phyloP scores from a whole-genome alignment of 2,329 filamentous ascomycete genomes.

The Thielaviopsis euricoi region DNA sequence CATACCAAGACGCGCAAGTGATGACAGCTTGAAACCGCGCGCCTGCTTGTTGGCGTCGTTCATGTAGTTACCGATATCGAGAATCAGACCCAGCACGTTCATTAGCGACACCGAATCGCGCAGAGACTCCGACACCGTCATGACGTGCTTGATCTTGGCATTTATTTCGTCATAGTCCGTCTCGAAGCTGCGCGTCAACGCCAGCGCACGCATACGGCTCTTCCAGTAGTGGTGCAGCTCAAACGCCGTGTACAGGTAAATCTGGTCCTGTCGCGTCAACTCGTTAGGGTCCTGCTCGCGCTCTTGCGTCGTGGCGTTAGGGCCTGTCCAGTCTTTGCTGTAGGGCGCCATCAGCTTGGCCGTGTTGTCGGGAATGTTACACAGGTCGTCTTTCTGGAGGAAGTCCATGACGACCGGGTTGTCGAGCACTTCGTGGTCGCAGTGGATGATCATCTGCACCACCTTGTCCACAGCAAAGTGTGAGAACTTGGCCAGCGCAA shows the following conservation, averaged over 20 bases:
- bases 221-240: conserved; percentile 98
- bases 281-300: conserved; percentile 78
- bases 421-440: conserved; percentile 74
- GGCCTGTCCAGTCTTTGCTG: conserved; percentile 84
- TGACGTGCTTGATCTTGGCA: conserved; percentile 69
- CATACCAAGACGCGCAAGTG: conserved; percentile 82
- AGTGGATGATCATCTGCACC: conserved; percentile 87
- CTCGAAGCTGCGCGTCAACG: conserved; percentile 71
- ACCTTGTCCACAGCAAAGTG: conserved; percentile 67
- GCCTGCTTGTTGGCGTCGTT: conserved; percentile 99
- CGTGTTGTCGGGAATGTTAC: conserved; percentile 79
- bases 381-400: conserved; percentile 79
- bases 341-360: conserved; percentile 88
- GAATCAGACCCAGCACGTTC: conserved; percentile 87
- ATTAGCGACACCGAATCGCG: conserved; percentile 85
- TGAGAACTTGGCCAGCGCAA: conserved; percentile 89
- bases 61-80: conserved; percentile 99
- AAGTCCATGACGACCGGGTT: conserved; percentile 95
- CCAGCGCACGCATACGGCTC: conserved; percentile 81
- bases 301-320: conserved; percentile 33
- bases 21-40: conserved; percentile 92
- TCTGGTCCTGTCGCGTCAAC: conserved; percentile 85
- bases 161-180: conserved; percentile 83
- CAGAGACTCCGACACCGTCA: conserved; percentile 72
- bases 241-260: conserved; percentile 83